Evolutionary conservation across 116 monocot species (phyloP), one percentile per base, ranked within the genome.

Genomic region (Posidonia oceanica): DNA sequence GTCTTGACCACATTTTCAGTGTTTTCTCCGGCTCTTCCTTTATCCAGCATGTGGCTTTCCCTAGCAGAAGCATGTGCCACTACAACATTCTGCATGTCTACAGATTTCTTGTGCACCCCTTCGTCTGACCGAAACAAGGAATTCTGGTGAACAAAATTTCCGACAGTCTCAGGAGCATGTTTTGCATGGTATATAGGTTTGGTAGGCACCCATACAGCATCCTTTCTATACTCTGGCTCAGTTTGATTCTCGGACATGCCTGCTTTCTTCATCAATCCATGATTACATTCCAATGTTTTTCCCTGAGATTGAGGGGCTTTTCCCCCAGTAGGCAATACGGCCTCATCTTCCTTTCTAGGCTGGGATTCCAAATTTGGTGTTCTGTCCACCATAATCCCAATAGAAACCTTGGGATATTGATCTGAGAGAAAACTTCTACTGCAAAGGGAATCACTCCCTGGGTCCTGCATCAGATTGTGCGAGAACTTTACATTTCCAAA

Each of bases 341-440:
- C 55, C 40, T 71, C 72, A 73, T 80, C 75, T 72, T 79, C 68
- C 41, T 75, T 79, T 68, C 70, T 67, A 18, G 61, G 38, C 61
- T 71, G 66, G 68, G 75, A 72, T 20, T 66, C 69, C 5, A 66
- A 60, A 44, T 68, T 84, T 64, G 82, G 54, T 22, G 69, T 29
- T 63, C 73, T 80, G 8, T 88, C 86, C 44, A 85, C 73, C 10
- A 73, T 68, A 53, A 94, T 82, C 10, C 90, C 87, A 73, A 94
- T 80, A 48, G 94, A 94, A 61, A 89, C 88, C 77, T 94, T 94
- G 62, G 81, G 81, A 62, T 69, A 73, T 64, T 72, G 77, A 21
- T 78, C 81, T 72, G 83, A 85, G 36, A 72, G 72, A 80, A 74
- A 74, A 37, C 83, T 75, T 61, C 61, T 76, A 54, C 81, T 85